Evolutionary conservation across 140 eudicot species (phyloP).

Genomic region (Senecio squalidus): DNA sequence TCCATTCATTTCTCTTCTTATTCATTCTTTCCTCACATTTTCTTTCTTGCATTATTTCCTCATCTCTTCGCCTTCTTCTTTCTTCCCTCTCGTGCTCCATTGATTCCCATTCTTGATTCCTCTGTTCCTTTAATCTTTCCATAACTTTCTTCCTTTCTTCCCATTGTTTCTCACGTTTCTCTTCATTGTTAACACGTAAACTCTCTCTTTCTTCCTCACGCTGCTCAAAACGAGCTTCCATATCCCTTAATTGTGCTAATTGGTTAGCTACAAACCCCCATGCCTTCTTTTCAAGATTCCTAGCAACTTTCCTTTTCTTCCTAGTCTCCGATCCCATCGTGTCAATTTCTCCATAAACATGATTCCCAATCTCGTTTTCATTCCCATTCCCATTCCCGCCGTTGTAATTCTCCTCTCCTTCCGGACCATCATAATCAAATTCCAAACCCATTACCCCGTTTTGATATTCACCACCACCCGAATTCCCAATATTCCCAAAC

Average conservation of each 20-base stretch:
- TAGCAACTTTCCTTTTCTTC: slow-evolving; percentile 55
- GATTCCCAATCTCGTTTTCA: slow-evolving; percentile 21
- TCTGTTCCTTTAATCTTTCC: slow-evolving; percentile 45
- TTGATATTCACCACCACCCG: slow-evolving; percentile 40
- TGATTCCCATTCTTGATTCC: slow-evolving; percentile 61
- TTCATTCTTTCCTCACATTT: slow-evolving; percentile 72
- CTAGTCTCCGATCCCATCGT: slow-evolving; percentile 54
- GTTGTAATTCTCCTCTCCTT: slow-evolving; percentile 50
- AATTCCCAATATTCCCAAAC: slow-evolving; percentile 63
- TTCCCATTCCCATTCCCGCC: slow-evolving; percentile 18
- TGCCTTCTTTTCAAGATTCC: slow-evolving; percentile 57
- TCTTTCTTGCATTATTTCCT: slow-evolving; percentile 48
- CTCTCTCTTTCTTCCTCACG: slow-evolving; percentile 80
- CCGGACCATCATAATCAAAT: slow-evolving; percentile 66
- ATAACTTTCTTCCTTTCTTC: slow-evolving; percentile 35
- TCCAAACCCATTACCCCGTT: slow-evolving; percentile 73
- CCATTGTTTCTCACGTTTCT: slow-evolving; percentile 45
- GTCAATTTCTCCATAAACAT: slow-evolving; percentile 51
- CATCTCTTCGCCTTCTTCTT: slow-evolving; percentile 65
- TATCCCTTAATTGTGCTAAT: slow-evolving; percentile 50
- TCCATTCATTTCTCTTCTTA: slow-evolving; percentile 71
- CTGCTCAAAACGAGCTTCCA: slow-evolving; percentile 72
- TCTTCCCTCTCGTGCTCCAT: slow-evolving; percentile 69
- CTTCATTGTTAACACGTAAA: slow-evolving; percentile 55
- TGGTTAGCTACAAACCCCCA: slow-evolving; percentile 78